Evolutionary conservation across 768 basidiomycete species (phyloP), one percentile per base, ranked within the genome.

Genomic region (Suillus ampliporus): DNA sequence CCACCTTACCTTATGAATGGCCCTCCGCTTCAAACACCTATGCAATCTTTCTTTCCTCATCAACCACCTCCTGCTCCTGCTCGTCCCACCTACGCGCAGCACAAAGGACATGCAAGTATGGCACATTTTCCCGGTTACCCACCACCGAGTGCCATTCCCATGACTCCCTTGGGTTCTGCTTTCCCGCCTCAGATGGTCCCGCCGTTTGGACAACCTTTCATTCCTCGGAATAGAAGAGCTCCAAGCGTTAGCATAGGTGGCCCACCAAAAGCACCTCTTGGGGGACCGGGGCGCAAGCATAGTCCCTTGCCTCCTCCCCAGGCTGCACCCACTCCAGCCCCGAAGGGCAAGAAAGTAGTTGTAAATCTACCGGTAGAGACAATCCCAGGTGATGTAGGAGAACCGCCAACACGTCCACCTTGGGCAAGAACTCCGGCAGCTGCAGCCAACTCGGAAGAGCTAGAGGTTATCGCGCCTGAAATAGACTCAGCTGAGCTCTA

Each of bases 181-280:
- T 85, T 89, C 72, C 78, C 89, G 61, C 77, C 79, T 51, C 82
- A 82, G 2, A 77, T 88, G 64, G 68, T 82, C 1, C 80, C 78
- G 63, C 80, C 74, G 28, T 79, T 73, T 44, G 74, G 73, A 17
- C 82, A 82, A 60, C 86, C 84, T 3, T 88, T 86, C 67, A 82
- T 84, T 8, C 84, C 83, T 34, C 78, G 89, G 60, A 89, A 82
- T 70, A 82, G 89, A 72, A 82, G 91, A 47, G 85, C 90, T 61
- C 83, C 82, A 17, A 85, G 84, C 65, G 65, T 89, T 48, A 91
- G 89, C 71, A 85, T 90, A 46, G 93, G 93, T 14, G 93, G 93
- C 8, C 93, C 93, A n/a, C 93, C 93, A 10, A 95, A 94, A 73
- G 93, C 93, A 1, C 83, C 87, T 1, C 77, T 95, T 3, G 93